phyloP scores from a whole-genome alignment of 257 asterid species.

The Lavandula angustifolia region DNA sequence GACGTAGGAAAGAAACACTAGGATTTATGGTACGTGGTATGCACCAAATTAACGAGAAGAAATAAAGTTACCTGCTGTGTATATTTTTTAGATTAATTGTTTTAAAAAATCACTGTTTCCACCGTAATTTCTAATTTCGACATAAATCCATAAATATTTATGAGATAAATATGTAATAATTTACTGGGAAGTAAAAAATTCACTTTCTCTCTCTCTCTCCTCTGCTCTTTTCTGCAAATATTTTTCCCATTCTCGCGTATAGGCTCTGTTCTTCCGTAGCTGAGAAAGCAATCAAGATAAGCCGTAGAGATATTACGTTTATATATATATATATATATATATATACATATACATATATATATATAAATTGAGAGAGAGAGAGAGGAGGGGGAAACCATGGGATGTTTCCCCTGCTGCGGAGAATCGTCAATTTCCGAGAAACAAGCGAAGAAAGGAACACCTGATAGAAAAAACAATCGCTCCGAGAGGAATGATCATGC shows the following conservation, averaged over 20 bases:
- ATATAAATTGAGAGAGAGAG: conserved; percentile 16
- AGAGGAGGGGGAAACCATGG: conserved; percentile 46
- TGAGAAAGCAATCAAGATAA: conserved; percentile 25
- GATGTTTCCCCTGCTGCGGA: conserved; percentile 72
- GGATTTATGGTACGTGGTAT: conserved; percentile 14
- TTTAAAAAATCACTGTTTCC: too few relatives aligned
- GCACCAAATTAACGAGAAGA: conserved; percentile 10
- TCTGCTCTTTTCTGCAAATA: conserved; percentile 28
- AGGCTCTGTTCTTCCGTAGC: conserved; percentile 30
- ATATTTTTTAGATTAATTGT: neutral
- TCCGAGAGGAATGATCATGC: conserved; percentile 40
- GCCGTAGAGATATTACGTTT: neutral
- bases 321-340: neutral
- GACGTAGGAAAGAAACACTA: conserved; percentile 10
- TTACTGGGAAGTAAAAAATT: conserved; percentile 18
- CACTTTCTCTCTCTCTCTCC: neutral
- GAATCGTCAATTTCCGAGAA: conserved; percentile 50
- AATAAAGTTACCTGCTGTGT: neutral
- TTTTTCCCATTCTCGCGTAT: conserved; percentile 21
- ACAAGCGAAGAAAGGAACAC: conserved; percentile 37
- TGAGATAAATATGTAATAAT: too few relatives aligned
- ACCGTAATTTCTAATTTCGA: too few relatives aligned
- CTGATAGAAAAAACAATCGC: conserved; percentile 28
- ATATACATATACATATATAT: neutral
- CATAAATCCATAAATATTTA: too few relatives aligned